Conservation (phyloP, 441 rosid species). For the Mallotus japonicus region DNA sequence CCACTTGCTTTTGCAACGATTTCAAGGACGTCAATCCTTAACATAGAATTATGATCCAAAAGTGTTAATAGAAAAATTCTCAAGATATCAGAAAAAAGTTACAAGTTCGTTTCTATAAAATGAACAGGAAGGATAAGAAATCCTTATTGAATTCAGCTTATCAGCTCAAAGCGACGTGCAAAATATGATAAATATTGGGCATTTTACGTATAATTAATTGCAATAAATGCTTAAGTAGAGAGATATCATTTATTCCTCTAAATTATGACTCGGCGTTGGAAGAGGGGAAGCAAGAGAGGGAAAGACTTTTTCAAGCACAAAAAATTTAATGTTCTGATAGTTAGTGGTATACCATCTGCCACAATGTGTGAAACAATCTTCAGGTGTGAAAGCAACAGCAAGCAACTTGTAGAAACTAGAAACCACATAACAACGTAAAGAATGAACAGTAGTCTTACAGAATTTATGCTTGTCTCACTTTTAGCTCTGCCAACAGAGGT, state of each 20-base stretch:
- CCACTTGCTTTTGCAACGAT: background rate
- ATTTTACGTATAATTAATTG: background rate
- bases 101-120: background rate
- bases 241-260: background rate
- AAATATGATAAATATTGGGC: background rate
- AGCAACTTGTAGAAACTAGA: background rate
- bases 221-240: background rate
- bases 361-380: background rate
- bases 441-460: constrained; percentile 37
- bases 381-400: background rate
- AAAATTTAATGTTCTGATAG: background rate
- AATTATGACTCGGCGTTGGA: too few species aligned
- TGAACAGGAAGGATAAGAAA: background rate
- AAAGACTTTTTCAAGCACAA: background rate
- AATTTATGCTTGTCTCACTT: constrained; percentile 40
- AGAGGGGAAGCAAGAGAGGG: background rate
- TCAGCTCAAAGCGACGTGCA: background rate
- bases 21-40: background rate
- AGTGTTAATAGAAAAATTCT: background rate
- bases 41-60: background rate
- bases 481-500: constrained; percentile 42
- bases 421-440: background rate
- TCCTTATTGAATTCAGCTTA: background rate
- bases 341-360: background rate
- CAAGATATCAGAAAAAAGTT: background rate